Evolutionary conservation across 2,329 filamentous ascomycete genomes (phyloP), one percentile per base, ranked within the genome.

Genomic region (Aspergillus fumigatiaffinis): DNA sequence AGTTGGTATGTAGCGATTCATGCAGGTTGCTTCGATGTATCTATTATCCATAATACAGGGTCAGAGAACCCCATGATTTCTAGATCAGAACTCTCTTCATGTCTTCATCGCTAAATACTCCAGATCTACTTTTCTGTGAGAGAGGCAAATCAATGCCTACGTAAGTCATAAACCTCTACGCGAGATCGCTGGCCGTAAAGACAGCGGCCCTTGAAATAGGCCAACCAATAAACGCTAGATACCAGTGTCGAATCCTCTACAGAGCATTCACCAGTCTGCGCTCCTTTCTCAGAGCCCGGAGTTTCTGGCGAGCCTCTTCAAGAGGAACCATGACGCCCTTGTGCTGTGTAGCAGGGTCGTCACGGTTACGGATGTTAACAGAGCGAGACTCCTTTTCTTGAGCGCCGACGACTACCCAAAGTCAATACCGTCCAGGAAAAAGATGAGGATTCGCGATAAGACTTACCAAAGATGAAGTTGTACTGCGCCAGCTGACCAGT

Each of bases 281-380:
- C 64, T 79, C 74, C 67, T 80, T 80, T 41, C 77, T 73, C 58
- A 80, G 63, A 55, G 70, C 71, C 42, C 64, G 67, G 53, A 88
- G 72, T 74, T 84, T 83, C 65, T 74, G 70, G 21, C 87, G 75
- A 17, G 80, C 84, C 67, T 83, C 83, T 47, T 86, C 81, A 3
- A 88, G 74, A 12, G 84, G 82, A 35, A 88, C 74, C 68, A 87
- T 77, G 62, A 85, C 80, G 28, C 85, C 85, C 76, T 84, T 79
- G 63, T 84, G 81, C 72, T 87, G 85, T 9, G 82, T 85, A 46
- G 79, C 77, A 20, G 82, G 83, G 63, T 87, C 83, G 65, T 88
- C 85, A 52, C 85, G 77, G 71, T 87, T 87, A 46, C 85, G 79
- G 65, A 87, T 84, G 69, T 87, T 88, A 60, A 87, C 84, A 3